Conservation (phyloP, 257 asterid species). For the Nicotiana obtusifolia region DNA sequence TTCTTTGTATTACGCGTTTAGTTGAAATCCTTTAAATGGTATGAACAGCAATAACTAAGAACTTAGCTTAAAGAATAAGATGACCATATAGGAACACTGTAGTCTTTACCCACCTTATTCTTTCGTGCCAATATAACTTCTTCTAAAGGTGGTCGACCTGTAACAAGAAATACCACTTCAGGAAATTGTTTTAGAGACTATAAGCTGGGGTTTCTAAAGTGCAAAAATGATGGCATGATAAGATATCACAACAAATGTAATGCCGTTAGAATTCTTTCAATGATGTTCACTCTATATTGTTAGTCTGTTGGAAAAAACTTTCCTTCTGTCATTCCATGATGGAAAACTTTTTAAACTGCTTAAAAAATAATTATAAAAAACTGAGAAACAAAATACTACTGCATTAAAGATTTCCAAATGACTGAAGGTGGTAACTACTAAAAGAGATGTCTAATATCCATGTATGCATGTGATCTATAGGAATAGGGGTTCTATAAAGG, state of each 20-base stretch:
- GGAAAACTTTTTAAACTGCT: background rate
- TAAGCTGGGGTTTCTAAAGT: background rate
- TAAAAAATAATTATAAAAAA: too few species aligned
- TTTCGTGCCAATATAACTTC: constrained; percentile 67
- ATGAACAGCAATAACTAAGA: background rate
- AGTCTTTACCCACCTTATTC: constrained; percentile 49
- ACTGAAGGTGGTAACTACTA: background rate
- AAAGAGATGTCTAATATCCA: background rate
- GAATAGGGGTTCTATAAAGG: background rate
- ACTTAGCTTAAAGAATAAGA: background rate
- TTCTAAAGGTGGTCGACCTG: constrained; percentile 86
- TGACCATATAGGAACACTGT: background rate
- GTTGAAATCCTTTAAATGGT: background rate
- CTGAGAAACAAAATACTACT: background rate
- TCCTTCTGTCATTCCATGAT: background rate
- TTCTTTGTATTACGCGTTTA: background rate
- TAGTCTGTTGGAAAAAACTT: background rate
- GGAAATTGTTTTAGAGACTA: background rate
- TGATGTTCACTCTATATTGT: background rate
- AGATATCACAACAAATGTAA: background rate
- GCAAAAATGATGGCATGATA: background rate
- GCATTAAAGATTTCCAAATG: background rate
- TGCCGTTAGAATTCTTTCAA: background rate
- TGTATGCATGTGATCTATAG: background rate
- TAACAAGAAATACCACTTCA: background rate